Evolutionary conservation across 169 alveolate species (phyloP), one percentile per base, ranked within the genome.

Genomic region (Cryptosporidium baileyi): DNA sequence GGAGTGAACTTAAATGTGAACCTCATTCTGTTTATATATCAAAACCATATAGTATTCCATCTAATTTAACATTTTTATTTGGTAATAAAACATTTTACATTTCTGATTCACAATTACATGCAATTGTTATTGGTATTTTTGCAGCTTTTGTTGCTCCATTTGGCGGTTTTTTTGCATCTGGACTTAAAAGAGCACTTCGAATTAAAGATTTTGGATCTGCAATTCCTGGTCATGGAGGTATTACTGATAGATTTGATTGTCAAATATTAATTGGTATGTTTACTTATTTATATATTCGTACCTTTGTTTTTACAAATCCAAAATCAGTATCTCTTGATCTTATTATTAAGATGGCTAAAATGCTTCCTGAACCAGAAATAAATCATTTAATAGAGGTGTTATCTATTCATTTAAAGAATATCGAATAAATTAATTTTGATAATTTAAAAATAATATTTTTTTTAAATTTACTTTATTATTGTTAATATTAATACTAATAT

Each of bases 191-290:
- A 88, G 99, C 99, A 24, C 91, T 97, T 41, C 94, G 95, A 67
- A 96, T 98, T 47, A 98, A 98, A 94, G 99, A 97, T 91, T 98
- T 98, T 88, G 99, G 99, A 6, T 95, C 96, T 45, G 80, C 97
- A 22, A 98, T 98, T 38, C 99, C 99, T 34, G 99, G 99, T 11
- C 99, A 98, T 91, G 99, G 99, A 0, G 99, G 99, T 9, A 89
- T 98, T 32, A 96, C 99, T 22, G 99, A 98, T 82, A 93, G 99
- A 62, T 96, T 97, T 92, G 99, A 98, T 93, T 98, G 99, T 63
- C 99, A 97, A 90, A 82, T 96, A 47, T 60, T 96, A 57, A 95
- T 94, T 94, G 96, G 95, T 28, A 61, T 94, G 85, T 95, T 95
- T 81, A 93, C 97, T 15, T 95, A 85, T 80, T 51, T 93, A 44